A percentile compares a stretch with the other conserved stretches of the same genome.
phyloP scores from a whole-genome alignment of 2,329 filamentous ascomycete species.

The Xylaria sp. region DNA sequence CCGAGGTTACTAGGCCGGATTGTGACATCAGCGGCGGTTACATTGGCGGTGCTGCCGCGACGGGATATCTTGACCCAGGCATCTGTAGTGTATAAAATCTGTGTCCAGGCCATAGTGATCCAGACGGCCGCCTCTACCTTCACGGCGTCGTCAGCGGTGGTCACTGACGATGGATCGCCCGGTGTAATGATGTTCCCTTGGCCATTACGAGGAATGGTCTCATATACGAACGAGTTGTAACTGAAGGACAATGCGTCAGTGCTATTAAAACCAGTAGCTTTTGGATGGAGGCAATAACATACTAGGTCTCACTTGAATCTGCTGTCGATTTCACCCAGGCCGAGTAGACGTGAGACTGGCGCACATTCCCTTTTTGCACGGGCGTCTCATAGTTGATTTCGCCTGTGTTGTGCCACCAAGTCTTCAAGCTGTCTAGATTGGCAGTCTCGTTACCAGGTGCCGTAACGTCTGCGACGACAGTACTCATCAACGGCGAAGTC shows the following conservation, averaged over 20 bases:
- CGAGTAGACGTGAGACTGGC: conserved; percentile 24
- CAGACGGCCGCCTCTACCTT: conserved; percentile 18
- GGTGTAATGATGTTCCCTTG: conserved; percentile 24
- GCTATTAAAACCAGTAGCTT: not conserved
- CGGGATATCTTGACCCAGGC: conserved; percentile 26
- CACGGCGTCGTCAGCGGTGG: conserved; percentile 16
- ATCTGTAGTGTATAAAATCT: conserved; percentile 23
- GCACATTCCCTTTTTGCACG: conserved; percentile 16
- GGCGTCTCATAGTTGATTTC: conserved; percentile 27
- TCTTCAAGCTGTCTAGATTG: conserved; percentile 11
- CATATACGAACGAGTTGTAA: conserved; percentile 28
- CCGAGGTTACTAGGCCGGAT: conserved; percentile 12
- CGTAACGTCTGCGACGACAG: conserved; percentile 6
- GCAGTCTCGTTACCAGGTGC: conserved; percentile 19
- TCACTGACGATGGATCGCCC: conserved; percentile 18
- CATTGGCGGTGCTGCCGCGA: conserved; percentile 15
- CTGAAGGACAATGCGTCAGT: conserved; percentile 1
- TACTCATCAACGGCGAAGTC: not conserved
- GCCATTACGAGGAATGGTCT: conserved; percentile 29
- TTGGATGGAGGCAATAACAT: not conserved
- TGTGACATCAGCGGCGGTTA: conserved; percentile 20
- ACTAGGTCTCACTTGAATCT: conserved; percentile 23
- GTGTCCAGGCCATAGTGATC: conserved; percentile 29
- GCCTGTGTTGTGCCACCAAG: conserved; percentile 28
- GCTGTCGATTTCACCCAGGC: conserved; percentile 24